Percentiles rank a stretch among this genome's conserved stretches.
phyloP scores from a whole-genome alignment of 1,284 basidiomycete species.

The Cerrena zonata region DNA sequence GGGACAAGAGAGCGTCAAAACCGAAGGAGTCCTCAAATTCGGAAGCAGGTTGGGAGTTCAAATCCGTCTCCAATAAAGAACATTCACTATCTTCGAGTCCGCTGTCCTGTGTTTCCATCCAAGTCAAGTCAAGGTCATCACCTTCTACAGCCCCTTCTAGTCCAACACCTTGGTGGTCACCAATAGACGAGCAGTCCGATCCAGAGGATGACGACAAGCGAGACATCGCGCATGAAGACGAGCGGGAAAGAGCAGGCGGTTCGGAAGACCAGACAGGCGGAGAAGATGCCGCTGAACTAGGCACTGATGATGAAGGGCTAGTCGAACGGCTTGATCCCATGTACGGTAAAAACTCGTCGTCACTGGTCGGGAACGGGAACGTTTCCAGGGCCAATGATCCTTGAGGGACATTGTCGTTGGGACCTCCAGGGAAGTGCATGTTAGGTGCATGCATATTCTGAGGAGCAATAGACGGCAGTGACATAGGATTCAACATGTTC shows the following conservation, averaged over 20 bases:
- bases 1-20: not conserved
- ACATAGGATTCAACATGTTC: not conserved
- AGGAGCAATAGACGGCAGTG: not conserved
- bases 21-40: not conserved
- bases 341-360: not conserved
- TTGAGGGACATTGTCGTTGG: not conserved
- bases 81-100: not conserved
- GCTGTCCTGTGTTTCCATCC: not conserved
- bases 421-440: not conserved
- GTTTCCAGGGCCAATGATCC: not conserved
- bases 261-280: not conserved
- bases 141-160: not conserved
- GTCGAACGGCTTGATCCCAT: not conserved
- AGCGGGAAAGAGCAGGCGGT: not conserved
- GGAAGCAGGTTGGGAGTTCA: not conserved
- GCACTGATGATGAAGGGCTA: not conserved
- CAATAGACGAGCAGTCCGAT: not conserved
- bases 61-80: not conserved
- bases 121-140: not conserved
- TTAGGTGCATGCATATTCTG: not conserved
- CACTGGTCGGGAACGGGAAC: not conserved
- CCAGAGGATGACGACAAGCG: not conserved
- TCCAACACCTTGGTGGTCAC: not conserved
- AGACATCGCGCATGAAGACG: not conserved
- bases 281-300: not conserved